phyloP scores from a whole-genome alignment of 2,329 filamentous ascomycete species.

The Colletotrichum limetticola region DNA sequence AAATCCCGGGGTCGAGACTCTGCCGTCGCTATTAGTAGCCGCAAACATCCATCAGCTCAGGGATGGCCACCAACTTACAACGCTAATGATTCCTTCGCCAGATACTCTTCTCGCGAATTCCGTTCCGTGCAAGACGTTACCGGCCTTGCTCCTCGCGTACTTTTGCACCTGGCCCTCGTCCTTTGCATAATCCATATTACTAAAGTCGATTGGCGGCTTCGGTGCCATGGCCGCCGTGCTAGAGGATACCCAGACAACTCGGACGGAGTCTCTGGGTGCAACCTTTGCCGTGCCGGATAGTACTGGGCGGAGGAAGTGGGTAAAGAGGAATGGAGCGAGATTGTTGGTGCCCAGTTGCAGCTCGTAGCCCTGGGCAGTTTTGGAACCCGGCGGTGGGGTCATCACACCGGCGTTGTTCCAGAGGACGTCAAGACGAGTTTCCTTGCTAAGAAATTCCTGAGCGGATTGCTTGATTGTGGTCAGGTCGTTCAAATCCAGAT shows the following conservation, averaged over 20 bases:
- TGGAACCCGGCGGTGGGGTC: slow-evolving; percentile 46
- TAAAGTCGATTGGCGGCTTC: slow-evolving; percentile 41
- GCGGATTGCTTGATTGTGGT: slow-evolving; percentile 40
- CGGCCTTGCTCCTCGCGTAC: slow-evolving; percentile 45
- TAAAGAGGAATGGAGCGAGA: slow-evolving; percentile 44
- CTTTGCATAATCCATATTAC: slow-evolving; percentile 43
- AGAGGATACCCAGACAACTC: slow-evolving; percentile 45
- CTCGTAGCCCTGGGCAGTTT: slow-evolving; percentile 46
- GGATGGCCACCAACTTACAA: neutral
- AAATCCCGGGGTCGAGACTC: slow-evolving; percentile 22
- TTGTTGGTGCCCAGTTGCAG: slow-evolving; percentile 44
- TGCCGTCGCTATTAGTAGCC: neutral
- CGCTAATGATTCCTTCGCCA: neutral
- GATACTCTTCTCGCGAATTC: slow-evolving; percentile 41
- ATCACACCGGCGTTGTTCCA: slow-evolving; percentile 55
- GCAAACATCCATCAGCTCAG: neutral
- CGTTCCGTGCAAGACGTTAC: slow-evolving; percentile 42
- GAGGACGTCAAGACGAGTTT: slow-evolving; percentile 47
- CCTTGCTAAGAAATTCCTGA: slow-evolving; percentile 37
- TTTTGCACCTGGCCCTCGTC: slow-evolving; percentile 36
- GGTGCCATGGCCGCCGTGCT: slow-evolving; percentile 36
- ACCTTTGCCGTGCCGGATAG: slow-evolving; percentile 39
- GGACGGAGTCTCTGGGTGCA: slow-evolving; percentile 37
- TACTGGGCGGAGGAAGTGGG: slow-evolving; percentile 41
- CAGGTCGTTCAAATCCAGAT: slow-evolving; percentile 47